Conservation (phyloP, 148 eudicot genomes). For the Salicornia ramosissima region DNA sequence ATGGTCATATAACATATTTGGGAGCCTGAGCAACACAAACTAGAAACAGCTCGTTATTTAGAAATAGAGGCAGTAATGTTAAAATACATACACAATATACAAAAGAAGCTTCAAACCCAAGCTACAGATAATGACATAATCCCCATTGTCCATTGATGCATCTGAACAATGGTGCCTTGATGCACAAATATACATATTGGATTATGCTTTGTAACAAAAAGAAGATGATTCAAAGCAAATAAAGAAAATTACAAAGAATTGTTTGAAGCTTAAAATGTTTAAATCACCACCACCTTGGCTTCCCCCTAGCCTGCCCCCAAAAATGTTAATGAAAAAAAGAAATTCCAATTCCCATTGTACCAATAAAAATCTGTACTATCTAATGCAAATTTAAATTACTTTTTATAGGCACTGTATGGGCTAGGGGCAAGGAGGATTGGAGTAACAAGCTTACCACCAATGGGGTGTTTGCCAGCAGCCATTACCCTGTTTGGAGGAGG, state of each 20-base stretch:
- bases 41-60: no score
- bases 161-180: no score
- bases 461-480: constrained; percentile 91
- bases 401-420: constrained; percentile 46
- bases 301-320: background rate
- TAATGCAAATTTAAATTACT: background rate
- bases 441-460: constrained; percentile 66
- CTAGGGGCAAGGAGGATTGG: constrained; percentile 68
- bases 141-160: no score
- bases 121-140: no score
- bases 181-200: background rate
- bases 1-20: no score
- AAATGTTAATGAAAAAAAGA: background rate
- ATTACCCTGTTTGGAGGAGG: constrained; percentile 60
- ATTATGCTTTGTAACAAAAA: background rate
- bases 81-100: no score
- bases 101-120: no score
- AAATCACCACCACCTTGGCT: background rate
- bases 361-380: background rate
- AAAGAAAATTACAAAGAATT: background rate
- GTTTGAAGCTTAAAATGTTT: background rate
- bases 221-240: background rate
- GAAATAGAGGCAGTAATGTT: no score
- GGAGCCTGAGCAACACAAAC: no score
- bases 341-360: background rate